These are phyloP conservation scores for Panus rudis DNA, from an alignment of 768 basidiomycete species.

Conservation along the genomic window DNA sequence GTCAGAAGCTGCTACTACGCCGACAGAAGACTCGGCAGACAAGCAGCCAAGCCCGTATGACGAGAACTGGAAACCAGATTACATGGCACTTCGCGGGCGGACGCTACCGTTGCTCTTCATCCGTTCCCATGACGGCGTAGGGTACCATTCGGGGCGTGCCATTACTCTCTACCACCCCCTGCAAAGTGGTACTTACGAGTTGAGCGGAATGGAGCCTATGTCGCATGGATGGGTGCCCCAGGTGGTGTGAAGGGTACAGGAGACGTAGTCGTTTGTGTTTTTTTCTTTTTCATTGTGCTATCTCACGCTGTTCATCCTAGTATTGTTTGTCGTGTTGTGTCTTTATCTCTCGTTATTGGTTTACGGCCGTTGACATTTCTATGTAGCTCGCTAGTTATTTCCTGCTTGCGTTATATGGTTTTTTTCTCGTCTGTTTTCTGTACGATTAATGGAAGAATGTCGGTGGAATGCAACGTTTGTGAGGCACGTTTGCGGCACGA, in stretches of 20 bases:
- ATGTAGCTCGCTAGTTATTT: too few relatives aligned
- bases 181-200: too few relatives aligned
- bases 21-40: slow-evolving; percentile 30
- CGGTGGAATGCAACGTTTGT: too few relatives aligned
- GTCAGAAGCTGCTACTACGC: slow-evolving; percentile 58
- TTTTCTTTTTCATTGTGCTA: slow-evolving; percentile 1
- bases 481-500: too few relatives aligned
- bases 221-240: slow-evolving; percentile 73
- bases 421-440: background rate
- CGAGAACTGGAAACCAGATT: slow-evolving; percentile 12
- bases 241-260: slow-evolving; percentile 46
- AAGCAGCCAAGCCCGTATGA: slow-evolving; percentile 1
- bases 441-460: too few relatives aligned
- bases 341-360: too few relatives aligned
- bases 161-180: too few relatives aligned
- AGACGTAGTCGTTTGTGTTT: background rate
- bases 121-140: slow-evolving; percentile 75
- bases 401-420: background rate
- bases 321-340: background rate
- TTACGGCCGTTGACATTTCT: too few relatives aligned
- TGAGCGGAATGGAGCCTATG: slow-evolving; percentile 57
- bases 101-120: slow-evolving; percentile 78
- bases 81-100: slow-evolving; percentile 56
- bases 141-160: slow-evolving; percentile 82
- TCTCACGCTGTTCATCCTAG: slow-evolving; percentile 1